Evolutionary conservation across 495 filamentous ascomycete genomes (phyloP).

Genomic region (Hypoxylon perforatum): DNA sequence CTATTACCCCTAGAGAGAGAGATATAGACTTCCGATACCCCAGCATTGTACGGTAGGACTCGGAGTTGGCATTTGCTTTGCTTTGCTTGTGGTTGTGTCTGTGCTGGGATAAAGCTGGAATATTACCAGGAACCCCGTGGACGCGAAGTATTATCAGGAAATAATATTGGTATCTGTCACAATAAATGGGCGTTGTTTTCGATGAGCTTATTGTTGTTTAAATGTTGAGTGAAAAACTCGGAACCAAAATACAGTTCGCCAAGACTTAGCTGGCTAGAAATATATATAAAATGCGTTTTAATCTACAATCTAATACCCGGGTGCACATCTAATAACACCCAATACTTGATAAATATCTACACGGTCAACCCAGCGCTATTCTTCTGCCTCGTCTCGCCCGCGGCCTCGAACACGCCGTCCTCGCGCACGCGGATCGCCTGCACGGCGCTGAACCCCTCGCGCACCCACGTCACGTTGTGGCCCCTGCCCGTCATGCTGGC

Average conservation of each 20-base stretch:
- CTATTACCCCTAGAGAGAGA: slow-evolving; percentile 23
- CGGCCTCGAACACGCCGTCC: slow-evolving; percentile 58
- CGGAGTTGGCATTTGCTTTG: slow-evolving; percentile 28
- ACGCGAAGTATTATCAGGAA: no score
- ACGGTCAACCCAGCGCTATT: slow-evolving; percentile 70
- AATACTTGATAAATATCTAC: slow-evolving; percentile 5
- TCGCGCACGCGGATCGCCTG: slow-evolving; percentile 70
- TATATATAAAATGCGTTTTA: not conserved
- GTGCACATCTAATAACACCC: not conserved
- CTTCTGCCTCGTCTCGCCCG: slow-evolving; percentile 73
- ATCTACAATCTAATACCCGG: not conserved
- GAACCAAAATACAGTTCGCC: no score
- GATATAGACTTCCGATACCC: slow-evolving; percentile 38
- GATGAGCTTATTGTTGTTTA: no score
- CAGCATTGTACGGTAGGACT: slow-evolving; percentile 24
- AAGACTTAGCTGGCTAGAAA: not conserved
- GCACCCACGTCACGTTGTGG: slow-evolving; percentile 79
- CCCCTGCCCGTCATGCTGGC: slow-evolving; percentile 70
- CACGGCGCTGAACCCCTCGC: slow-evolving; percentile 68
- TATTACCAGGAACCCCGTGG: not conserved
- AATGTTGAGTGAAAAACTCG: no score
- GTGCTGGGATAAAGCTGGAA: not conserved
- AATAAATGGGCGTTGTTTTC: no score
- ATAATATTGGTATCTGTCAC: not conserved
- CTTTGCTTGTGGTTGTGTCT: not conserved